Base-by-base conservation (phyloP, 2,329 filamentous ascomycete genomes). In the Pleoardoris graminearum region DNA sequence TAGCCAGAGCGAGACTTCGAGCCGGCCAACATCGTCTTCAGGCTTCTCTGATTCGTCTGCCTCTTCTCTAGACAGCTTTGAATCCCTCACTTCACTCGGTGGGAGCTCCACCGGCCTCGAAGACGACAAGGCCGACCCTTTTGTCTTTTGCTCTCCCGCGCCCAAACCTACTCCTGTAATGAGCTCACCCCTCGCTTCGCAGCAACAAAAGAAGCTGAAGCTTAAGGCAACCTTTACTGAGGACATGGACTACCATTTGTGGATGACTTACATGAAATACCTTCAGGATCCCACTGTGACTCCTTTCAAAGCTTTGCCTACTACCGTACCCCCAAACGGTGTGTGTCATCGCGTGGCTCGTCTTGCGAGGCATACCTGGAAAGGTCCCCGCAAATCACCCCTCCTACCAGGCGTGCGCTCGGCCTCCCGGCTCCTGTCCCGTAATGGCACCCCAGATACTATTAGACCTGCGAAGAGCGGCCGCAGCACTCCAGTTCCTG, bases 281-380 rank as follows among this genome's bases (percentile, higher is more conserved):
- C 74, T 87, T n/a, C 82, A 85, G 55, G 84, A 87, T 67, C 85
- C 85, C 17, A 84, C 81, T 3, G 79, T 86, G 42, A 87, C 85
- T 1, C 85, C 85, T 0, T 87, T 87, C 77, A 87, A 87, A 65
- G 85, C 83, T 73, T 77, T 86, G 1, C 85, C 84, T 2, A 84
- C 85, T 43, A 84, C 81, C 37, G 78, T 82, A 29, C 85, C 85
- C 32, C 85, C 85, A 10, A 79, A 86, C 46, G 85, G 85, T 16
- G 82, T 87, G 22, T 86, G 84, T 58, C 80, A 84, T 61, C 81
- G 83, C 51, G 84, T 87, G 30, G 82, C 84, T 4, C 78, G 83
- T 44, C 80, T 83, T 67, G 85, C 85, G 27, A 82, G 80, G 65
- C 80, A 79, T 63, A 84, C 79, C 3, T 87, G 85, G 85, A 78